Percentiles rank a stretch among this genome's conserved stretches.
These are phyloP conservation scores for Mortierella sp. DNA, from an alignment of 371 early-diverging fungal species.

Conservation along the genomic window DNA sequence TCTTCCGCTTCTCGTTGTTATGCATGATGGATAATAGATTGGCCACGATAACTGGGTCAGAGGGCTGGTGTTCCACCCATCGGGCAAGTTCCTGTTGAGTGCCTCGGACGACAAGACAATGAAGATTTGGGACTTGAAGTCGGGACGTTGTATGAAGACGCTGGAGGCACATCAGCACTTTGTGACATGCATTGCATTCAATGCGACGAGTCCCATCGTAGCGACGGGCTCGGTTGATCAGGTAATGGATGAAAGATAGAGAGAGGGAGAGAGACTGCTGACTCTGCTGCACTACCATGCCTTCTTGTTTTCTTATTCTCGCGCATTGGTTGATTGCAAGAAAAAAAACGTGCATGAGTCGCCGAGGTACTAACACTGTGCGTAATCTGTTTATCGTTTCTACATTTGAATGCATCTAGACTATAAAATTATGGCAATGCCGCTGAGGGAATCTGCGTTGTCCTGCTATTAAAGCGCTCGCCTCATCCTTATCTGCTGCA, in stretches of 20 bases:
- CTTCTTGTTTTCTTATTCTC: neutral
- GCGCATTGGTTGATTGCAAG: neutral
- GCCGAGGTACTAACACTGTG: neutral
- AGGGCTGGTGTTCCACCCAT: slow-evolving; percentile 84
- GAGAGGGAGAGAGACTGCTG: neutral
- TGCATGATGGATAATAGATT: slow-evolving; percentile 59
- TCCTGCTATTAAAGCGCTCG: slow-evolving; percentile 25
- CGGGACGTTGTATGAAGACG: slow-evolving; percentile 85
- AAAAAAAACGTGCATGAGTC: neutral
- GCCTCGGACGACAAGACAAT: slow-evolving; percentile 91
- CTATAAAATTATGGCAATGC: slow-evolving; percentile 56
- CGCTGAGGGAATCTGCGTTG: slow-evolving; percentile 27
- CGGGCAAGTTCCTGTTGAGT: slow-evolving; percentile 82
- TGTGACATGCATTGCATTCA: slow-evolving; percentile 85
- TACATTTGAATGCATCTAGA: slow-evolving; percentile 20
- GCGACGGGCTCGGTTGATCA: slow-evolving; percentile 92
- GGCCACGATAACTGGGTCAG: slow-evolving; percentile 98
- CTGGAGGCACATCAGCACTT: slow-evolving; percentile 91
- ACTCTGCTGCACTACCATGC: neutral
- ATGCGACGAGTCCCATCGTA: slow-evolving; percentile 71
- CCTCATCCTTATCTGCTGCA: slow-evolving; percentile 1
- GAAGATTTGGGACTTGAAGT: slow-evolving; percentile 89
- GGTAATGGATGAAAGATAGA: slow-evolving; percentile 11
- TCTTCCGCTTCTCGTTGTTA: neutral
- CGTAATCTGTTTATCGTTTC: too few species aligned